phyloP scores from a whole-genome alignment of 108 stramenopile species.

The Skeletonema grethae region DNA sequence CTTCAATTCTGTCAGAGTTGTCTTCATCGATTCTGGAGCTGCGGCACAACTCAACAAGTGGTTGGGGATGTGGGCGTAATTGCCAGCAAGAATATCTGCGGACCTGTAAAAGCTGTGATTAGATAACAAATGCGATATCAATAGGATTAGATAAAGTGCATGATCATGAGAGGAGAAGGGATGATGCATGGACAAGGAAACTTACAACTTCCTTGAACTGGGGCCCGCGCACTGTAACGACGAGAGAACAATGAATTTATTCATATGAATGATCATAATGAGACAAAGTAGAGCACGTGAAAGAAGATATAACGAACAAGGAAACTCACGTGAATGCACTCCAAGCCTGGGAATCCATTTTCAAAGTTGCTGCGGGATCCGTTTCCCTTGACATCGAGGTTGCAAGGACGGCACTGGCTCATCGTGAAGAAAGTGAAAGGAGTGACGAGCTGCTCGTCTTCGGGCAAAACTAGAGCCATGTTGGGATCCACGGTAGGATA shows the following conservation, averaged over 20 bases:
- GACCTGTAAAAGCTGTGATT: conserved; percentile 41
- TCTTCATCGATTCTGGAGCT: conserved; percentile 42
- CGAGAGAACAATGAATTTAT: too few species aligned
- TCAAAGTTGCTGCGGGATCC: conserved; percentile 37
- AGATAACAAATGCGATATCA: too few species aligned
- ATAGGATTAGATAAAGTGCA: too few species aligned
- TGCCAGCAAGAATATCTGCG: conserved; percentile 46
- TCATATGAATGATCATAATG: too few species aligned
- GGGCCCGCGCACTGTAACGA: conserved; percentile 35
- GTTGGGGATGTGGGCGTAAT: conserved; percentile 53
- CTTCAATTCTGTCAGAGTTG: conserved; percentile 62
- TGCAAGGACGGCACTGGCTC: conserved; percentile 32
- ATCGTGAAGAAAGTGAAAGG: conserved; percentile 36
- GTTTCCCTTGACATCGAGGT: conserved; percentile 30
- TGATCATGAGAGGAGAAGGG: too few species aligned
- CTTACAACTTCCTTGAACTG: conserved; percentile 38
- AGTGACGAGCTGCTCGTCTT: conserved; percentile 39
- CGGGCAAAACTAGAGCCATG: conserved; percentile 8
- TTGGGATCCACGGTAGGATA: conserved; percentile 14
- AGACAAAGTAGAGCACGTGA: too few species aligned
- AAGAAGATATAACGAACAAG: too few species aligned
- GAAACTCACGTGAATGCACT: conserved; percentile 25
- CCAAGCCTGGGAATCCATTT: conserved; percentile 48
- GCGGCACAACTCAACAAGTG: conserved; percentile 35
- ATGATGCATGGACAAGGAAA: too few species aligned